Evolutionary conservation across 108 stramenopile genomes (phyloP).

Genomic region (Mediolabrus comicus): DNA sequence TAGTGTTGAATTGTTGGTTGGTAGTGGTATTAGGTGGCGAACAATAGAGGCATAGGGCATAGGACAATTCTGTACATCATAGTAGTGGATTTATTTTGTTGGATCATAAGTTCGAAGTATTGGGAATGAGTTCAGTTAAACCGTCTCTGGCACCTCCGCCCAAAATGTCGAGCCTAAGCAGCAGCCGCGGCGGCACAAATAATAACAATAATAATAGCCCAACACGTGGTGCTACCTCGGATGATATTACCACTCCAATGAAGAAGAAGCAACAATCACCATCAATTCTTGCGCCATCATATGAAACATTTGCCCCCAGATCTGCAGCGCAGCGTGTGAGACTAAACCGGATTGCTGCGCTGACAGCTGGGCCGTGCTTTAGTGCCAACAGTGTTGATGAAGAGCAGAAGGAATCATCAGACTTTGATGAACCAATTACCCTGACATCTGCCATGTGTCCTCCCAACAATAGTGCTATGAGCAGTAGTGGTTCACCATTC

Average conservation of each 20-base stretch:
- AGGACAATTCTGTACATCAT: too few relatives aligned
- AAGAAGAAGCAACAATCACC: background rate
- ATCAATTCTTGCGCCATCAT: slow-evolving; percentile 40
- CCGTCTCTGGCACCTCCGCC: slow-evolving; percentile 36
- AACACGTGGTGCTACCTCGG: background rate
- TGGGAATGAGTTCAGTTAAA: background rate
- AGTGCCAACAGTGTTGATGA: background rate
- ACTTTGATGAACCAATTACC: slow-evolving; percentile 30
- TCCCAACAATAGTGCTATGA: slow-evolving; percentile 1
- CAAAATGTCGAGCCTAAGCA: slow-evolving; percentile 38
- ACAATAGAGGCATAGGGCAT: too few relatives aligned
- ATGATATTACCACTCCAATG: background rate
- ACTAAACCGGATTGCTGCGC: slow-evolving; percentile 60
- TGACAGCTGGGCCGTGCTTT: slow-evolving; percentile 73
- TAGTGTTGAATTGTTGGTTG: too few relatives aligned
- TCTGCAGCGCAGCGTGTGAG: slow-evolving; percentile 59
- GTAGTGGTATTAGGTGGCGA: too few relatives aligned
- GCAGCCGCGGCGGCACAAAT: slow-evolving; percentile 3
- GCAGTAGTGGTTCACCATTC: background rate
- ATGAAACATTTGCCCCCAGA: slow-evolving; percentile 83
- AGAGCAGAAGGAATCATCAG: background rate
- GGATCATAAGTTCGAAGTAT: too few relatives aligned
- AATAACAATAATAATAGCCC: background rate
- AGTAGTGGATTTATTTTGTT: too few relatives aligned
- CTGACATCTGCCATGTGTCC: slow-evolving; percentile 36